These are phyloP conservation scores for Annulohypoxylon nitens DNA, from an alignment of 495 filamentous ascomycete species.

Conservation along the genomic window DNA sequence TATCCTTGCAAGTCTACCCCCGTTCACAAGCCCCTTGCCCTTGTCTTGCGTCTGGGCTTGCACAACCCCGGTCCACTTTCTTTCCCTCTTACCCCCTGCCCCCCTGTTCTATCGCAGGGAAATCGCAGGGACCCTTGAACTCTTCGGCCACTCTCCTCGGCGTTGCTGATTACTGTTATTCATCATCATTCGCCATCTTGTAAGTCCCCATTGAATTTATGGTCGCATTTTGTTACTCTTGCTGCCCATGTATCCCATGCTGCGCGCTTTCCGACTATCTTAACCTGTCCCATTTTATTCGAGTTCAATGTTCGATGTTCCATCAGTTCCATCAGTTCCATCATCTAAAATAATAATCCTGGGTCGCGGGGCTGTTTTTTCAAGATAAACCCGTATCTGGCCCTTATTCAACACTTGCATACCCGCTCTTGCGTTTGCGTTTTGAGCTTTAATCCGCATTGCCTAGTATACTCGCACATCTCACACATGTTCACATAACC, in stretches of 20 bases:
- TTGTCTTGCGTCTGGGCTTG: slow-evolving; percentile 47
- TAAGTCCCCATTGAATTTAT: slow-evolving; percentile 41
- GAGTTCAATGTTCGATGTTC: neutral
- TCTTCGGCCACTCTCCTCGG: slow-evolving; percentile 47
- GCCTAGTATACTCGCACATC: slow-evolving; percentile 12
- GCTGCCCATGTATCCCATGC: slow-evolving; percentile 21
- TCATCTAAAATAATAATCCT: slow-evolving; percentile 31
- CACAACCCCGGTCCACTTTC: slow-evolving; percentile 36
- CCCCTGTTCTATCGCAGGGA: slow-evolving; percentile 26
- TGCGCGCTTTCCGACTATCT: slow-evolving; percentile 48
- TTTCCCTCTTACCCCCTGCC: slow-evolving; percentile 28
- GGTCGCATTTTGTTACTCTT: slow-evolving; percentile 48
- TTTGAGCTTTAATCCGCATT: slow-evolving; percentile 42
- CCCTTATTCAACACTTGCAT: slow-evolving; percentile 49
- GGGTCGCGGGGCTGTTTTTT: slow-evolving; percentile 39
- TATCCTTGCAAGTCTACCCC: slow-evolving; percentile 27
- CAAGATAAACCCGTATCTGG: slow-evolving; percentile 48
- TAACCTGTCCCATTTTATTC: slow-evolving; percentile 35
- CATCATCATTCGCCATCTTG: slow-evolving; percentile 46
- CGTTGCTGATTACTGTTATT: slow-evolving; percentile 49
- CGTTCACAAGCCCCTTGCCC: slow-evolving; percentile 39
- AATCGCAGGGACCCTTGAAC: slow-evolving; percentile 38
- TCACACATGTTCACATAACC: too few relatives aligned
- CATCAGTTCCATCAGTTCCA: slow-evolving; percentile 10
- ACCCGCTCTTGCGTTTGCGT: slow-evolving; percentile 49